Percentiles rank a stretch among this genome's conserved stretches.
Evolutionary conservation across 2,329 filamentous ascomycete genomes (phyloP).

Genomic region (Mycosphaerella arachidis): DNA sequence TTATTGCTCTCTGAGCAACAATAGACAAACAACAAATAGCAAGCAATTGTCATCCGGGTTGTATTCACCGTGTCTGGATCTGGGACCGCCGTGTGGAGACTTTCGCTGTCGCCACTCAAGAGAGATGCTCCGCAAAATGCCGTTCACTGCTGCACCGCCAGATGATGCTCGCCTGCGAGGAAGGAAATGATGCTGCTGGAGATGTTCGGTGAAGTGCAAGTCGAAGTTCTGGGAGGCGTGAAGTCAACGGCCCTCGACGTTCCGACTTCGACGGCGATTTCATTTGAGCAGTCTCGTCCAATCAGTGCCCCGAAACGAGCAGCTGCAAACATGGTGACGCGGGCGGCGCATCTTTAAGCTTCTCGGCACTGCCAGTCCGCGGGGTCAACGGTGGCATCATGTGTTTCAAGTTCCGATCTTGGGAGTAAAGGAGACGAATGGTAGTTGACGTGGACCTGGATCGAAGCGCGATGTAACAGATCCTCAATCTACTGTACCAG

Average conservation of each 20-base stretch:
- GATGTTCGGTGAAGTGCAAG: too few species aligned
- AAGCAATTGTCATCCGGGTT: not conserved
- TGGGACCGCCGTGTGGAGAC: not conserved
- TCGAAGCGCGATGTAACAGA: not conserved
- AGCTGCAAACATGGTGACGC: constrained; percentile 3
- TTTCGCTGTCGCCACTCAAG: not conserved
- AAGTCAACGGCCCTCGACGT: too few species aligned
- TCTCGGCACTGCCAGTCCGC: not conserved
- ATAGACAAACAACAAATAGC: constrained; percentile 1
- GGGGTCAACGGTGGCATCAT: not conserved
- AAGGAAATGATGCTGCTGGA: not conserved
- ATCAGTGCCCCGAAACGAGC: not conserved
- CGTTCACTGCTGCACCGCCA: not conserved
- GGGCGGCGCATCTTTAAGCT: not conserved
- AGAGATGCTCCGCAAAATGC: not conserved
- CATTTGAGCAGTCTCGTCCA: not conserved
- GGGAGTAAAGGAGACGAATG: not conserved
- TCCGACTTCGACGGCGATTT: not conserved
- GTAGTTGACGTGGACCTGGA: not conserved
- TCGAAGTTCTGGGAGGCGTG: too few species aligned
- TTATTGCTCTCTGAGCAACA: not conserved
- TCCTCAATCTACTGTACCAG: too few species aligned
- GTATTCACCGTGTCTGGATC: not conserved
- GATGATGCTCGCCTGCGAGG: not conserved
- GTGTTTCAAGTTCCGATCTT: not conserved